phyloP scores from a whole-genome alignment of 495 filamentous ascomycete genomes.

The Talaromyces adpressus region DNA sequence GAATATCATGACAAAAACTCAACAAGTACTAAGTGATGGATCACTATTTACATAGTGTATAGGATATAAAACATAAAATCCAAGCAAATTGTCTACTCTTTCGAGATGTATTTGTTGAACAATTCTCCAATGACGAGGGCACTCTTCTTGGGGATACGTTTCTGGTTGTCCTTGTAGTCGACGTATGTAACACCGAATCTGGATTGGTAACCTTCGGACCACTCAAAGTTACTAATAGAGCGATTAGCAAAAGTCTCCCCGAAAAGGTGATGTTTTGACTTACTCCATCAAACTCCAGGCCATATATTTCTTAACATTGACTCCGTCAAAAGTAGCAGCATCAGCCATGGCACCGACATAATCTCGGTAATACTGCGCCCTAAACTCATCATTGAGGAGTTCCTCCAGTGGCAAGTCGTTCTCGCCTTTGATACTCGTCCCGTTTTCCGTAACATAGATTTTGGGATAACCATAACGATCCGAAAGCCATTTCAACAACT shows the following conservation, averaged over 20 bases:
- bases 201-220: conserved; percentile 79
- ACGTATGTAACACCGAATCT: conserved; percentile 74
- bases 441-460: conserved; percentile 81
- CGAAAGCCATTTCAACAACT: conserved; percentile 71
- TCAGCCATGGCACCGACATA: conserved; percentile 68
- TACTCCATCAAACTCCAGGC: conserved; percentile 77
- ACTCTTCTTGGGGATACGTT: conserved; percentile 73
- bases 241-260: neutral
- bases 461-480: conserved; percentile 65
- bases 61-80: neutral
- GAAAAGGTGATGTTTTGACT: conserved; percentile 5
- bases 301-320: conserved; percentile 66
- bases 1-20: neutral
- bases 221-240: conserved; percentile 43
- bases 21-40: neutral
- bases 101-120: conserved; percentile 44
- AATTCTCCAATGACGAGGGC: conserved; percentile 57
- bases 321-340: conserved; percentile 58
- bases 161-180: conserved; percentile 67
- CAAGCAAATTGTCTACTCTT: conserved; percentile 10
- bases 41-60: conserved; percentile 2
- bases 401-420: conserved; percentile 63
- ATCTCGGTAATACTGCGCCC: conserved; percentile 64
- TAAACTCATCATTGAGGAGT: conserved; percentile 67
- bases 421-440: conserved; percentile 70